Percentiles rank a stretch among this genome's conserved stretches.
Evolutionary conservation across 2,329 filamentous ascomycete genomes (phyloP).

Genomic region (Tolypocladium amazonense): DNA sequence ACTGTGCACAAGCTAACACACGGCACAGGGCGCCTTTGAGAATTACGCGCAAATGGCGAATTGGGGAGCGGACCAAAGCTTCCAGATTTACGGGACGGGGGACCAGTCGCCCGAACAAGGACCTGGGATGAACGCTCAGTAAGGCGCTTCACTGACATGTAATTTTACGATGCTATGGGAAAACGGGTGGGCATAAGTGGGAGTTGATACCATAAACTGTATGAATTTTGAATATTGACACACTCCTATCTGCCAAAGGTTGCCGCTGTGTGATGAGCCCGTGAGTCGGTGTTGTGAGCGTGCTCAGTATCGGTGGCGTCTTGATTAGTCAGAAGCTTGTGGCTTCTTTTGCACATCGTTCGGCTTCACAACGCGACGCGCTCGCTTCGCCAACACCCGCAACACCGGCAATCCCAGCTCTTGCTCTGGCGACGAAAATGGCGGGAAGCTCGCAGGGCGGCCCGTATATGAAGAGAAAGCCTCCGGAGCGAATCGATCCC

Average conservation of each 20-base stretch:
- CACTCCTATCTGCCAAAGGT: not conserved
- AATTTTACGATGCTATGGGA: not conserved
- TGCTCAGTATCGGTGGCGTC: not conserved
- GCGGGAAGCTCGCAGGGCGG: not conserved
- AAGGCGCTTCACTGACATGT: not conserved
- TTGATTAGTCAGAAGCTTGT: not conserved
- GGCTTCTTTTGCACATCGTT: not conserved
- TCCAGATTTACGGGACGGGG: constrained; percentile 35
- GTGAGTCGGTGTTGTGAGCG: not conserved
- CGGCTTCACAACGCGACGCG: not conserved
- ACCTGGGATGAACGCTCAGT: constrained; percentile 11
- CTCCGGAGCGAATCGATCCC: not conserved
- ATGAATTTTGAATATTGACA: not conserved
- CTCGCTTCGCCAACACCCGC: not conserved
- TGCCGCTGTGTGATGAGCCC: not conserved
- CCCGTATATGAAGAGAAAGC: constrained; percentile 3
- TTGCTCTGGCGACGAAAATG: not conserved
- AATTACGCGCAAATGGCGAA: constrained; percentile 43
- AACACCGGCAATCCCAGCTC: not conserved
- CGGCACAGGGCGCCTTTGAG: constrained; percentile 40
- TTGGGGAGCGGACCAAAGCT: constrained; percentile 41
- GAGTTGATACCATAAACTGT: not conserved
- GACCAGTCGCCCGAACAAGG: constrained; percentile 15
- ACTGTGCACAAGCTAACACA: constrained; percentile 12
- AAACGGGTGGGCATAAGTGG: not conserved